Base-by-base conservation (phyloP, 306 rosid genomes). In the Nissolia schottii region DNA sequence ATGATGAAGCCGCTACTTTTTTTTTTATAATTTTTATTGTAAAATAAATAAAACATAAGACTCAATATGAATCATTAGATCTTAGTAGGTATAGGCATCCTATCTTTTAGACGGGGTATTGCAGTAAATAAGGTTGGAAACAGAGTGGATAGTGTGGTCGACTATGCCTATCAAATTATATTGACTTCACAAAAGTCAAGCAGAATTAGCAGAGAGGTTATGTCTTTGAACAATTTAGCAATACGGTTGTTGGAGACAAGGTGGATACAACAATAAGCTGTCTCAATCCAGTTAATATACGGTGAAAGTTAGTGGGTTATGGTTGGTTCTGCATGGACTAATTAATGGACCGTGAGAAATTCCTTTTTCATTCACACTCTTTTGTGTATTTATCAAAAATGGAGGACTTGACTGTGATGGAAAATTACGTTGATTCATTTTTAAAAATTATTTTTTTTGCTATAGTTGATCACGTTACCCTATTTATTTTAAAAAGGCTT, bases 111-210 rank as follows among this genome's bases (percentile, higher is more conserved):
- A n/a, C n/a, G n/a, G n/a, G n/a, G n/a, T 1, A 16, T 49, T 40
- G 9, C 20, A 11, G 28, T 19, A 32, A 70, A 54, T 25, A 22
- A 23, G 37, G 5, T 15, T 37, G 23, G 53, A 29, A 63, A 77
- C 28, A 61, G 28, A 16, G 32, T 62, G 23, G 19, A 22, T n/a
- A 19, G 25, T 40, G 61, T 19, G 72, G 51, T 38, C 50, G 18
- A 16, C 9, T 64, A 34, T 20, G 15, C 15, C 69, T 45, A 34
- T 59, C 12, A 46, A 67, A 16, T n/a, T n/a, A n/a, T 58, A 77
- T 58, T 35, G 18, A 58, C 34, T 34, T 60, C 28, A 37, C 16
- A 61, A 69, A n/a, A 38, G 43, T 38, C 80, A 67, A 56, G 55
- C 41, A 58, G 28, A 66, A 67, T 23, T 51, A 59, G 24, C 27